A percentile compares a stretch with the other conserved stretches of the same genome.
Evolutionary conservation across 306 rosid genomes (phyloP).

Genomic region (Rubus idaeus): DNA sequence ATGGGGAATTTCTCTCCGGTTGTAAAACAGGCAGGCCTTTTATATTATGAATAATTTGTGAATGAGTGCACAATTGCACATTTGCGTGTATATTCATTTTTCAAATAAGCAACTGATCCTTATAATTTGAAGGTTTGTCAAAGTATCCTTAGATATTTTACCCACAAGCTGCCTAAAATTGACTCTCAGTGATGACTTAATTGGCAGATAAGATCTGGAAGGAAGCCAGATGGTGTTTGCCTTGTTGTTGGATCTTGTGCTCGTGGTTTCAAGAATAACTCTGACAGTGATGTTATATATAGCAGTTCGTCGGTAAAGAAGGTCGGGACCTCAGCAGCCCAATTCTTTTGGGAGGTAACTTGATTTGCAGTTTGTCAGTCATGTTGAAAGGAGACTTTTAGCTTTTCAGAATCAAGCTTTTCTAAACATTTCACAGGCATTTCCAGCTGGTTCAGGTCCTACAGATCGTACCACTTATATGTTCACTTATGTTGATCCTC

Average conservation of each 20-base stretch:
- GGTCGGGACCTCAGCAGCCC: conserved; percentile 73
- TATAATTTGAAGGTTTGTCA: not conserved
- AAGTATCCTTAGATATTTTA: not conserved
- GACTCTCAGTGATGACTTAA: conserved; percentile 30
- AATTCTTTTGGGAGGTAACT: conserved; percentile 94
- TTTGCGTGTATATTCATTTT: not conserved
- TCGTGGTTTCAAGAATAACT: conserved; percentile 66
- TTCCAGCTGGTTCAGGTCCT: conserved; percentile 95
- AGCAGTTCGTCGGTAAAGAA: conserved; percentile 69
- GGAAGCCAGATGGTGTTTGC: conserved; percentile 92
- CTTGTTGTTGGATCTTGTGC: conserved; percentile 96
- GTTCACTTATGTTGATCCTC: conserved; percentile 91
- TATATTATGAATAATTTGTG: not conserved
- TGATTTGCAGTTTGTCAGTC: conserved; percentile 13
- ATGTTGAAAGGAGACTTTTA: conserved; percentile 6
- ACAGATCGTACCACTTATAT: conserved; percentile 84
- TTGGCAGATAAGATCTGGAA: conserved; percentile 75
- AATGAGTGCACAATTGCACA: not conserved
- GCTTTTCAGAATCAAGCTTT: conserved; percentile 14
- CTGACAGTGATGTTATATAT: conserved; percentile 78
- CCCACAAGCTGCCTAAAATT: conserved; percentile 12
- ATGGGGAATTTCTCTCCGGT: conserved; percentile 98
- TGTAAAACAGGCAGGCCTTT: conserved; percentile 71
- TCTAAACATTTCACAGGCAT: conserved; percentile 66
- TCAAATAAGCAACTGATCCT: not conserved